These are phyloP conservation scores for Neobulgaria alba DNA, from an alignment of 2,329 filamentous ascomycete genomes.

Conservation along the genomic window DNA sequence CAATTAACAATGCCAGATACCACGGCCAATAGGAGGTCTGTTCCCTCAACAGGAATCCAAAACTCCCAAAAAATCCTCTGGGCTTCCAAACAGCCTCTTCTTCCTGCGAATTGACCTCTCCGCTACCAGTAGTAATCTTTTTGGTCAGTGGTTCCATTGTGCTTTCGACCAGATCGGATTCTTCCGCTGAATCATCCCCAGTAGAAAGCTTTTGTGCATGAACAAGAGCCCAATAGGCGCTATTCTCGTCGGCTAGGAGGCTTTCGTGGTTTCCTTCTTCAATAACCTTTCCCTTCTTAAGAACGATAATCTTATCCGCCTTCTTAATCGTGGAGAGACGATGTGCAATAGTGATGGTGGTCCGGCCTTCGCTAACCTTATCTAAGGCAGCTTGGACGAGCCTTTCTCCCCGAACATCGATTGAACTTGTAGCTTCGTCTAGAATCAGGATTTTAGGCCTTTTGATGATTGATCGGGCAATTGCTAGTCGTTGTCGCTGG, in stretches of 20 bases:
- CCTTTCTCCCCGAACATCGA: conserved; percentile 36
- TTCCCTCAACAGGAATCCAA: conserved; percentile 49
- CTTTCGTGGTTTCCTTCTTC: conserved; percentile 69
- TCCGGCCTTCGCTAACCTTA: conserved; percentile 46
- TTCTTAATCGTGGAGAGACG: conserved; percentile 89
- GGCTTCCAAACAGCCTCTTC: conserved; percentile 27
- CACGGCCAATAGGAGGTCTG: conserved; percentile 42
- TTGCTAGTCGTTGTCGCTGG: conserved; percentile 70
- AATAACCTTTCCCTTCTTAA: conserved; percentile 61
- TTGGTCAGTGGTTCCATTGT: conserved; percentile 14
- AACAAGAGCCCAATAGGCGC: conserved; percentile 62
- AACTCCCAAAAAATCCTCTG: conserved; percentile 38
- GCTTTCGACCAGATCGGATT: conserved; percentile 19
- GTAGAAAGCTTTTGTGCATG: conserved; percentile 41
- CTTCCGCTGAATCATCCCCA: conserved; percentile 22
- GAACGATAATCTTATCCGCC: conserved; percentile 72
- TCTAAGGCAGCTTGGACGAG: conserved; percentile 47
- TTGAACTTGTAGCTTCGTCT: conserved; percentile 57
- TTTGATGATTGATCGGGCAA: conserved; percentile 60
- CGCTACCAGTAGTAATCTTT: conserved; percentile 18
- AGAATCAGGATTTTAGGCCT: conserved; percentile 61
- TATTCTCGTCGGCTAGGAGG: conserved; percentile 48
- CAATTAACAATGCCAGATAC: conserved; percentile 36
- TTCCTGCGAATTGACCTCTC: conserved; percentile 14
- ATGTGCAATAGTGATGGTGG: conserved; percentile 89